Percentiles rank a stretch among this genome's conserved stretches.
phyloP scores from a whole-genome alignment of 495 filamentous ascomycete genomes.

The Aspergillus bridgeri region DNA sequence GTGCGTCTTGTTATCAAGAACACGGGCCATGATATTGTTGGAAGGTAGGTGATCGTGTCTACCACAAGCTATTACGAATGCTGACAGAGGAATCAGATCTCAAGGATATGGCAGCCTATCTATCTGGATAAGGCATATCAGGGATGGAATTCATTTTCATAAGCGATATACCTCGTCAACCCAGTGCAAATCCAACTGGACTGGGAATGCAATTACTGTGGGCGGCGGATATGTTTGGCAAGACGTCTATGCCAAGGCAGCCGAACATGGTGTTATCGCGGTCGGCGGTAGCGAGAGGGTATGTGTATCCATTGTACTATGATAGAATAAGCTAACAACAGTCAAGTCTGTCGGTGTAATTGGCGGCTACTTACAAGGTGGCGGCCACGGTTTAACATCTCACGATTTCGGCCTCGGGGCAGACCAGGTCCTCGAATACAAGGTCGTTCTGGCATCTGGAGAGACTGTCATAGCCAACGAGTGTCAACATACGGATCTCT shows the following conservation, averaged over 20 bases:
- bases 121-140: neutral
- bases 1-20: neutral
- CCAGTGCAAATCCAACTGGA: neutral
- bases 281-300: neutral
- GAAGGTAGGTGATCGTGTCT: neutral
- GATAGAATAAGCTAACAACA: neutral
- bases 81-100: neutral
- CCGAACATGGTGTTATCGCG: neutral
- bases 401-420: conserved; percentile 26
- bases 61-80: neutral
- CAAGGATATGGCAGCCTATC: neutral
- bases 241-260: neutral
- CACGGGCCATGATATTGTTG: neutral
- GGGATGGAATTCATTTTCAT: neutral
- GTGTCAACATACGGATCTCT: conserved; percentile 52
- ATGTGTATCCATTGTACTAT: neutral
- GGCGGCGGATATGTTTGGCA: neutral
- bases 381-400: conserved; percentile 19
- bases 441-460: conserved; percentile 51
- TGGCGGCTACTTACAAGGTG: conserved; percentile 4
- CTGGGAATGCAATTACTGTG: neutral
- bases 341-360: neutral
- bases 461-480: conserved; percentile 41
- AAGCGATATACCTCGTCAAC: neutral
- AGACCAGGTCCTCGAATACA: conserved; percentile 32